Evolutionary conservation across 2,329 filamentous ascomycete genomes (phyloP).

Genomic region (Akanthomyces dipterigenus): DNA sequence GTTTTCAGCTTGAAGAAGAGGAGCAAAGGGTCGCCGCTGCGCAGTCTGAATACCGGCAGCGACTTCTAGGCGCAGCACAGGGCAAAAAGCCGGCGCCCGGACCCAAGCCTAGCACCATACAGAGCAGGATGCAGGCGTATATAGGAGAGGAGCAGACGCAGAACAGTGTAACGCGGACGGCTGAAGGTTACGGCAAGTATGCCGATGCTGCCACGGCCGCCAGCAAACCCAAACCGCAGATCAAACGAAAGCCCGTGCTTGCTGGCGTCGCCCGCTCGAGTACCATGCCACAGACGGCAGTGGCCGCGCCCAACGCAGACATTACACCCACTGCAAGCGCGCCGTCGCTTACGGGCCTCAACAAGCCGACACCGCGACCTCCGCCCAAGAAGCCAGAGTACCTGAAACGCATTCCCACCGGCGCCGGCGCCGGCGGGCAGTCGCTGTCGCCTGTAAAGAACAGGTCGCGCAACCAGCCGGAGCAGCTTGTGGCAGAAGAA

Average conservation of each 20-base stretch:
- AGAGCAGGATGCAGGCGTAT: constrained; percentile 81
- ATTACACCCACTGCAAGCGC: constrained; percentile 17
- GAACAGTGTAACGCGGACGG: constrained; percentile 57
- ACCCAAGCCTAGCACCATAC: constrained; percentile 72
- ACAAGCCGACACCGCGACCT: constrained; percentile 32
- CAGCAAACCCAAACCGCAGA: constrained; percentile 34
- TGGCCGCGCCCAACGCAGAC: neutral
- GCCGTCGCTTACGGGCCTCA: constrained; percentile 18
- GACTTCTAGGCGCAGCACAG: constrained; percentile 49
- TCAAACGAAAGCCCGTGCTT: constrained; percentile 46
- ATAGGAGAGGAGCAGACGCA: constrained; percentile 68
- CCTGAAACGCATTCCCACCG: constrained; percentile 49
- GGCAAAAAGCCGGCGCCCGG: constrained; percentile 32
- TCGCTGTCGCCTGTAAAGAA: constrained; percentile 40
- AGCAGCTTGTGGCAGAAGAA: constrained; percentile 38
- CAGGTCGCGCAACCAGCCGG: constrained; percentile 20
- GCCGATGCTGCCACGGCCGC: constrained; percentile 48
- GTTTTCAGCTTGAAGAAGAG: constrained; percentile 73
- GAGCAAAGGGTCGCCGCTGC: constrained; percentile 85
- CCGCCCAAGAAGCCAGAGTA: constrained; percentile 58
- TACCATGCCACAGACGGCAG: constrained; percentile 19
- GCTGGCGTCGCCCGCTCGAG: constrained; percentile 25
- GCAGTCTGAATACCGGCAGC: constrained; percentile 78
- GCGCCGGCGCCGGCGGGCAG: constrained; percentile 20
- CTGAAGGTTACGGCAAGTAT: constrained; percentile 84